Base-by-base conservation (phyloP, 2,329 filamentous ascomycete genomes). In the Arachnomyces sp. region DNA sequence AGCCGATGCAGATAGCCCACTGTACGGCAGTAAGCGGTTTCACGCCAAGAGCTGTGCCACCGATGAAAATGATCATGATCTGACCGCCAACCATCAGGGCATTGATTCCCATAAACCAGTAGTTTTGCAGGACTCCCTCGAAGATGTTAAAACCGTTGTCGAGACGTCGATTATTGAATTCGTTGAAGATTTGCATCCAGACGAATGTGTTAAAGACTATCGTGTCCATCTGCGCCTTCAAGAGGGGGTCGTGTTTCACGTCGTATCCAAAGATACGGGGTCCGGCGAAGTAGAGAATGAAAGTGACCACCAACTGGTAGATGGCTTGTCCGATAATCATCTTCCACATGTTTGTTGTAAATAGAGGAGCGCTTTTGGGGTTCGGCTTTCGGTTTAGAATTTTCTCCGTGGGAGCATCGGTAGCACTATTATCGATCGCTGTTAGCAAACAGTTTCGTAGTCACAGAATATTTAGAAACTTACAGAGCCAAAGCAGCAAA, bases 131-230 rank as follows among this genome's bases (percentile, higher is more conserved):
- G 44, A 96, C 76, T 40, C 87, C 87, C 59, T 95, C 90, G 45
- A 96, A 90, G 47, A 96, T 88, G 65, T 96, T 96, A 73, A 95
- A 89, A 40, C 80, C 77, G 65, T 96, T 96, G 62, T 96, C 90
- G 40, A 96, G 73, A 9, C 90, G 86, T 44, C 90, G 86, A 67
- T 94, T 95, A 70, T 96, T 96, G 76, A 93, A 86, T 59, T 94
- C 84, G 65, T 96, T 96, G 71, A 96, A 96, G 53, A 96, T 93
- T 55, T 96, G 90, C 89, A 96, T 95, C 90, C 90, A 96, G 39
- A 95, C 90, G 59, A 96, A 96, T 0, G 87, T 92, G 69, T 96
- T 96, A 75, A 96, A 96, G 6, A 96, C 85, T 35, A 96, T 74
- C 2, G 88, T 93, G 41, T 80, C 71, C 44, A 93, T 72, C 52